Conservation (phyloP, 2,329 filamentous ascomycete species). For the Rugonectria rugulosa region DNA sequence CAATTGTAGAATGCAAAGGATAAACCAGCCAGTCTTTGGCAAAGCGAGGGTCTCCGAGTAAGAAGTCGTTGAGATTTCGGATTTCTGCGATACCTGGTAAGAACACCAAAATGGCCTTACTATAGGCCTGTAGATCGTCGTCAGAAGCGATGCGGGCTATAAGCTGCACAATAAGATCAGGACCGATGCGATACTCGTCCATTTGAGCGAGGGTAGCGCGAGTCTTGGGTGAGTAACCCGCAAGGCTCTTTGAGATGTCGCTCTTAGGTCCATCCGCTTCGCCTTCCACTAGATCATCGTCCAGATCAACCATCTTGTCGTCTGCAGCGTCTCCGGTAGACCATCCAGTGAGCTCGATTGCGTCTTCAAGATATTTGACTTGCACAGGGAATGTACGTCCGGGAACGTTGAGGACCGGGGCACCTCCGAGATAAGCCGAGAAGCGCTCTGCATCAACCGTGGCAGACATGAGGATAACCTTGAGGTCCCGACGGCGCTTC, state of each 20-base stretch:
- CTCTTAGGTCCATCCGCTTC: conserved; percentile 60
- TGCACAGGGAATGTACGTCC: conserved; percentile 93
- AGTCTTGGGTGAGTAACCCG: conserved; percentile 79
- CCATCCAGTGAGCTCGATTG: conserved; percentile 86
- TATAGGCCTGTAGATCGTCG: conserved; percentile 72
- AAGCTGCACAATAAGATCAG: conserved; percentile 82
- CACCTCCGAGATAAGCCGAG: conserved; percentile 84
- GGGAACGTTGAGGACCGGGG: conserved; percentile 88
- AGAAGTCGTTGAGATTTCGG: conserved; percentile 83
- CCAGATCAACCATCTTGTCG: conserved; percentile 67
- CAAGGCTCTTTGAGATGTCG: conserved; percentile 70
- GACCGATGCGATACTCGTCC: conserved; percentile 92
- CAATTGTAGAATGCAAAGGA: conserved; percentile 91
- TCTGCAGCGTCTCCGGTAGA: conserved; percentile 53
- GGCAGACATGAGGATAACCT: conserved; percentile 96
- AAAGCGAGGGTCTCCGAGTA: conserved; percentile 80
- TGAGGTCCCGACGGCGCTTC: conserved; percentile 78
- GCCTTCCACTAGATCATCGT: conserved; percentile 64
- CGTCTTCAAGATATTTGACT: conserved; percentile 90
- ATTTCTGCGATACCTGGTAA: conserved; percentile 95
- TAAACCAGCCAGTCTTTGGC: conserved; percentile 82
- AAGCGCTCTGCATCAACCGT: conserved; percentile 94
- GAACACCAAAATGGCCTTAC: conserved; percentile 93
- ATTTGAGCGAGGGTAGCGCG: conserved; percentile 77
- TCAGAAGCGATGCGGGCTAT: conserved; percentile 78